These are phyloP conservation scores for Phytopythium oedochilum DNA, from an alignment of 352 stramenopile genomes.

Conservation along the genomic window DNA sequence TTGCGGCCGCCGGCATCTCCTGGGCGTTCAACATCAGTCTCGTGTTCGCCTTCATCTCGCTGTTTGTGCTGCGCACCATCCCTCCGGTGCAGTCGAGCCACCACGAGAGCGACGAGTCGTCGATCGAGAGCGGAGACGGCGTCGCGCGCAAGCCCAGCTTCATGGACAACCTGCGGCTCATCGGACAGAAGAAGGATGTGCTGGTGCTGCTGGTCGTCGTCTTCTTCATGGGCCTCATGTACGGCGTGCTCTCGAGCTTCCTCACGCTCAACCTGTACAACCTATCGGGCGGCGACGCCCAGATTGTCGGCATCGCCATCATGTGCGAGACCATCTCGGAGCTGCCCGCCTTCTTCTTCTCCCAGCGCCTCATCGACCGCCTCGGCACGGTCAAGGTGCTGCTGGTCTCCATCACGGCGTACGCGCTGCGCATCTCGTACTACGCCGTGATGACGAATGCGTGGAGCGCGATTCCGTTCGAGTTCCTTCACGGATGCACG, in stretches of 20 bases:
- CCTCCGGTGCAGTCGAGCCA: conserved; percentile 21
- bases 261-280: conserved; percentile 83
- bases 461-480: conserved; percentile 75
- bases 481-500: conserved; percentile 73
- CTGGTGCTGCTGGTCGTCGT: conserved; percentile 69
- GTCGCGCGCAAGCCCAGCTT: conserved; percentile 31
- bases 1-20: conserved; percentile 48
- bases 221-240: conserved; percentile 80
- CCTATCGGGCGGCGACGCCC: conserved; percentile 53
- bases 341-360: conserved; percentile 80
- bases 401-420: conserved; percentile 62
- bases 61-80: conserved; percentile 62
- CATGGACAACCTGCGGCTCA: conserved; percentile 20
- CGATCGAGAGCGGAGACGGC: conserved; percentile 26
- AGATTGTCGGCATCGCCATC: conserved; percentile 79
- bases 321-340: conserved; percentile 78
- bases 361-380: conserved; percentile 55
- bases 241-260: conserved; percentile 78
- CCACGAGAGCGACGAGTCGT: too few species aligned
- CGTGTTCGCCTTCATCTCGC: conserved; percentile 38
- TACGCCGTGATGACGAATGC: conserved; percentile 76
- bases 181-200: conserved; percentile 48
- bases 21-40: conserved; percentile 74
- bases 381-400: conserved; percentile 71
- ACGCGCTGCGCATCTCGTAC: conserved; percentile 63